phyloP scores from a whole-genome alignment of 2,329 filamentous ascomycete genomes.

The Claviceps fusiformis region DNA sequence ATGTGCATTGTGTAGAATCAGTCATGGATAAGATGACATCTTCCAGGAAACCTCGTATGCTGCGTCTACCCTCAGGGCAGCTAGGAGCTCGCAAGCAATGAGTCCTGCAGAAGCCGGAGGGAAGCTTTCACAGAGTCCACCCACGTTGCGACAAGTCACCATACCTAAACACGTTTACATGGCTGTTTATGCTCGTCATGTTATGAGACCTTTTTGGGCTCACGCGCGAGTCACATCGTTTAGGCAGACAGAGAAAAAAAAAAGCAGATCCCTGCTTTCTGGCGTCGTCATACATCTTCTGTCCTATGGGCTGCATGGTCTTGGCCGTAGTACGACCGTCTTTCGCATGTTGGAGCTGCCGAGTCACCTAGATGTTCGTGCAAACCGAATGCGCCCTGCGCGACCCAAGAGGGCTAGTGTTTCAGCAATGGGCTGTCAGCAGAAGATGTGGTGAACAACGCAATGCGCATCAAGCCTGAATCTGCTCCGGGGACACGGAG shows the following conservation, averaged over 20 bases:
- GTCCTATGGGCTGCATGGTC: not conserved
- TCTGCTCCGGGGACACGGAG: not conserved
- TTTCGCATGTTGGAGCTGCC: conserved; percentile 2
- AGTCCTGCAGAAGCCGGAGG: too few species aligned
- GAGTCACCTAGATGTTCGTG: not conserved
- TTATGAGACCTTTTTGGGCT: not conserved
- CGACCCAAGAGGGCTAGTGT: not conserved
- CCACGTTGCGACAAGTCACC: too few species aligned
- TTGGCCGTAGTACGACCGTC: not conserved
- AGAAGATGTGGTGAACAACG: not conserved
- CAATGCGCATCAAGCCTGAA: not conserved
- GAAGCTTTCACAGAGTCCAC: not conserved
- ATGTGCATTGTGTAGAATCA: not conserved
- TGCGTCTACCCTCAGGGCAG: not conserved
- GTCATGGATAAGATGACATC: not conserved
- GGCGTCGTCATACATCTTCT: too few species aligned
- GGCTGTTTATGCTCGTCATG: too few species aligned
- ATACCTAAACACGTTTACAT: too few species aligned
- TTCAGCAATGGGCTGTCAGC: not conserved
- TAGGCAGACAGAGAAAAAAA: too few species aligned
- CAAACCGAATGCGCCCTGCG: not conserved
- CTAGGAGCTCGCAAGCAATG: not conserved
- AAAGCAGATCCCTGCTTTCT: too few species aligned
- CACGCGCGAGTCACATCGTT: too few species aligned
- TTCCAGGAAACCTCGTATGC: not conserved